phyloP scores from a whole-genome alignment of 208 protist genomes.

The Leishmania lainsoni region DNA sequence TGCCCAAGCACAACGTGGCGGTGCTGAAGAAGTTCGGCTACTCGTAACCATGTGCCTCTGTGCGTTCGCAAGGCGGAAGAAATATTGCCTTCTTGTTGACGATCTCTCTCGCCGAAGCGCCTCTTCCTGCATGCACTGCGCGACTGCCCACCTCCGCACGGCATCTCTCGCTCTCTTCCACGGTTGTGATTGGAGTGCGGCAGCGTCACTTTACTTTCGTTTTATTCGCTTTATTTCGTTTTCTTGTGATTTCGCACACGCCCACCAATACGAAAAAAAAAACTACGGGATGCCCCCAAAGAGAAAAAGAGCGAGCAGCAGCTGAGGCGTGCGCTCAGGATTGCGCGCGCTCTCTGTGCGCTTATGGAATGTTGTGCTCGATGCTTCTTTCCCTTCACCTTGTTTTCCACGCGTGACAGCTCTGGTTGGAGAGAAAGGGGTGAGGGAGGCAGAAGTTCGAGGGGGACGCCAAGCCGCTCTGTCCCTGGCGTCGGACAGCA shows the following conservation, averaged over 20 bases:
- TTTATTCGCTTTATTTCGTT: conserved; percentile 30
- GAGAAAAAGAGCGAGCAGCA: neutral
- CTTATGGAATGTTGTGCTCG: neutral
- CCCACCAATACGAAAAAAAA: neutral
- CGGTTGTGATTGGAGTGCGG: neutral
- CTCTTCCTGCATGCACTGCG: conserved; percentile 5
- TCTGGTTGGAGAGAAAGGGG: neutral
- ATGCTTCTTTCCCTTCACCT: neutral
- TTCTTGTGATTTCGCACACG: conserved; percentile 13
- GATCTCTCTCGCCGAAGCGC: conserved; percentile 4
- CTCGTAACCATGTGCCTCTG: conserved; percentile 46
- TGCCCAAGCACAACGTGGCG: conserved; percentile 84
- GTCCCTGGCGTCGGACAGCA: neutral
- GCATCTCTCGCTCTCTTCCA: conserved; percentile 5
- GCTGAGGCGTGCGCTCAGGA: neutral
- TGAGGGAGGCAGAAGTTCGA: conserved; percentile 18
- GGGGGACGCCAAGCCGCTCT: neutral
- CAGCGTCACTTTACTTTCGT: neutral
- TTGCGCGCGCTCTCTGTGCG: neutral
- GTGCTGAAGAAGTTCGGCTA: conserved; percentile 92
- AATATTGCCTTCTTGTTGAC: neutral
- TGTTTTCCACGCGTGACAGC: neutral
- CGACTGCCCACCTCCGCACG: neutral
- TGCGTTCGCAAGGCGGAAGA: neutral
- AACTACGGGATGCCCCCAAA: neutral